Conservation (phyloP, 495 filamentous ascomycete genomes). For the Usnea hakonensis region DNA sequence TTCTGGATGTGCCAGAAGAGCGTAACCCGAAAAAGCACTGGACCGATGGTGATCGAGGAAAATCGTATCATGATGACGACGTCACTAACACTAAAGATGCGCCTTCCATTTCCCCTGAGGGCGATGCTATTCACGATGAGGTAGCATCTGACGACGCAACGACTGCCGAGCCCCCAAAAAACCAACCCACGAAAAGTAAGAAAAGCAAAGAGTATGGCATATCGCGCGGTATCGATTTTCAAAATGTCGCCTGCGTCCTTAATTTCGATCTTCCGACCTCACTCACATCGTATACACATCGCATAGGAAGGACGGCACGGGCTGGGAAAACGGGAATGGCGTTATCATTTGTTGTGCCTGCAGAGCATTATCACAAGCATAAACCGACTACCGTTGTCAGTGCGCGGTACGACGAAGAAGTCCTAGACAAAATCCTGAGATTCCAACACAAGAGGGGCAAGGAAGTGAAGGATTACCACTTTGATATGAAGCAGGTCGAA, state of each 20-base stretch:
- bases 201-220: slow-evolving; percentile 83
- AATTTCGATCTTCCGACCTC: slow-evolving; percentile 92
- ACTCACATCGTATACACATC: slow-evolving; percentile 89
- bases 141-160: slow-evolving; percentile 24
- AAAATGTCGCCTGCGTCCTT: slow-evolving; percentile 85
- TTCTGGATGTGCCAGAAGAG: slow-evolving; percentile 39
- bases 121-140: slow-evolving; percentile 21
- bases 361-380: slow-evolving; percentile 75
- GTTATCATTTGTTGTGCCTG: slow-evolving; percentile 84
- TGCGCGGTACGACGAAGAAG: slow-evolving; percentile 72
- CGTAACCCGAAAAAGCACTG: slow-evolving; percentile 26
- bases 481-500: slow-evolving; percentile 89
- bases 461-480: slow-evolving; percentile 78
- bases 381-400: slow-evolving; percentile 69
- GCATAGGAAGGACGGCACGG: slow-evolving; percentile 87
- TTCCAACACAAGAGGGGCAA: slow-evolving; percentile 65
- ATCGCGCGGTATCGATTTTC: slow-evolving; percentile 92
- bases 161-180: slow-evolving; percentile 33
- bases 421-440: slow-evolving; percentile 63
- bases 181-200: slow-evolving; percentile 53
- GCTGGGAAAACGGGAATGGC: slow-evolving; percentile 89
- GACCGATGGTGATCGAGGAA: slow-evolving; percentile 3
- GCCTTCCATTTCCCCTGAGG: slow-evolving; percentile 9
- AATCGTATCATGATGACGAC: slow-evolving; percentile 20
- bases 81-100: slow-evolving; percentile 29